These are phyloP conservation scores for Penstemon davidsonii DNA, from an alignment of 257 asterid species.

Conservation along the genomic window DNA sequence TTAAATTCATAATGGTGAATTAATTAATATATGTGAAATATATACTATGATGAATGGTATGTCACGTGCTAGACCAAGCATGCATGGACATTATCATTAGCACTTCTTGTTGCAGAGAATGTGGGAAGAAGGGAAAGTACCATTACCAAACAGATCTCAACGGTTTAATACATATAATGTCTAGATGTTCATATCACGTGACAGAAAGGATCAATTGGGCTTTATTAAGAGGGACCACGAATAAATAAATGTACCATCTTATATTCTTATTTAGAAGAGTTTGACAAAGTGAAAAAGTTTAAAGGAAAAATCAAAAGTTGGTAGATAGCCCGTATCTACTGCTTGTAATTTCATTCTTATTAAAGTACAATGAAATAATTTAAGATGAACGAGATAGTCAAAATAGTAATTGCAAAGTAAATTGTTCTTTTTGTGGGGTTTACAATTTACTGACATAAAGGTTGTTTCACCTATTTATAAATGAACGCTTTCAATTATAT, in stretches of 20 bases:
- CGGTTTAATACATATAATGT: slow-evolving; percentile 5
- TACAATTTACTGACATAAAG: neutral
- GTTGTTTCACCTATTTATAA: neutral
- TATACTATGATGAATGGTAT: slow-evolving; percentile 21
- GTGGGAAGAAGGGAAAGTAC: slow-evolving; percentile 57
- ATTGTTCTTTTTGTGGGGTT: neutral
- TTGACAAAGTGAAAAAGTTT: slow-evolving; percentile 48
- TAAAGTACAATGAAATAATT: slow-evolving; percentile 6
- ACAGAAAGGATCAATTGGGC: slow-evolving; percentile 17
- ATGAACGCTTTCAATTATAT: neutral
- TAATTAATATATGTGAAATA: neutral
- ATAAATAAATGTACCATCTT: slow-evolving; percentile 29
- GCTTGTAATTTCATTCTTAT: neutral
- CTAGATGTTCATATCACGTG: slow-evolving; percentile 47
- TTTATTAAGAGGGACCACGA: slow-evolving; percentile 29
- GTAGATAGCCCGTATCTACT: slow-evolving; percentile 25
- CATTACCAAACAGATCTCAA: slow-evolving; percentile 17
- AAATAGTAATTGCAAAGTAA: neutral
- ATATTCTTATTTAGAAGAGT: slow-evolving; percentile 26
- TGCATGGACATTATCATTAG: slow-evolving; percentile 63
- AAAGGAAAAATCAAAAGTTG: slow-evolving; percentile 37
- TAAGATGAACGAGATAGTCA: neutral
- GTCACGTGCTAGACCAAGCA: slow-evolving; percentile 64
- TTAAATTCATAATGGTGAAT: neutral
- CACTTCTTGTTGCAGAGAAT: slow-evolving; percentile 41